These are phyloP conservation scores for Macadamia tetraphylla DNA, from an alignment of 164 flowering plant genomes.

Conservation along the genomic window DNA sequence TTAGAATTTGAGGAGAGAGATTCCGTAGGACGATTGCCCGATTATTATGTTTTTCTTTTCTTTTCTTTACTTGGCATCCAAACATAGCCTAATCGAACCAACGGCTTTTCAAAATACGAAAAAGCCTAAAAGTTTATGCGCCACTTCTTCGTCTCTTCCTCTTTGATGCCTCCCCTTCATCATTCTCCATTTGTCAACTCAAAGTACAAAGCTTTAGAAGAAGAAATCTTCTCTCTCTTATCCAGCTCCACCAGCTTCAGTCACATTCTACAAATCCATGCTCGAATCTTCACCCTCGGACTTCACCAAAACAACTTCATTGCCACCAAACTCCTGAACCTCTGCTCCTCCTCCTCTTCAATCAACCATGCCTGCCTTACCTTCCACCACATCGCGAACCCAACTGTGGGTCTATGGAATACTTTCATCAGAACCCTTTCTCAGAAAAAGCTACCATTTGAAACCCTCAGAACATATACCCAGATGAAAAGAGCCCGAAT, in stretches of 20 bases:
- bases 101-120: constrained; percentile 9
- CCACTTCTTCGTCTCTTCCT: background rate
- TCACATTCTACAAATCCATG: constrained; percentile 18
- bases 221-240: constrained; percentile 14
- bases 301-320: constrained; percentile 22
- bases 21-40: too few species aligned
- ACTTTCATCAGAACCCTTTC: constrained; percentile 20
- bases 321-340: constrained; percentile 14
- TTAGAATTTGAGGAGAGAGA: too few species aligned
- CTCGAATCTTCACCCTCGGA: constrained; percentile 12
- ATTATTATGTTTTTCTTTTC: too few species aligned
- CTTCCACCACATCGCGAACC: constrained; percentile 17
- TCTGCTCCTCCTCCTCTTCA: constrained; percentile 15
- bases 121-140: background rate
- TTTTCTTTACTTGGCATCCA: too few species aligned
- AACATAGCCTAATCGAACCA: background rate
- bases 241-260: constrained; percentile 10
- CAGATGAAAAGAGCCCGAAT: constrained; percentile 7
- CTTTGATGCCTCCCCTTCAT: constrained; percentile 8
- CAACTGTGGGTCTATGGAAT: constrained; percentile 15
- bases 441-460: constrained; percentile 9
- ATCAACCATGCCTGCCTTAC: constrained; percentile 14
- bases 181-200: constrained; percentile 13
- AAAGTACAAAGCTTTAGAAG: constrained; percentile 12
- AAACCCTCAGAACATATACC: constrained; percentile 15